These are phyloP conservation scores for Penicillium coffeae DNA, from an alignment of 495 filamentous ascomycete species.

Conservation along the genomic window DNA sequence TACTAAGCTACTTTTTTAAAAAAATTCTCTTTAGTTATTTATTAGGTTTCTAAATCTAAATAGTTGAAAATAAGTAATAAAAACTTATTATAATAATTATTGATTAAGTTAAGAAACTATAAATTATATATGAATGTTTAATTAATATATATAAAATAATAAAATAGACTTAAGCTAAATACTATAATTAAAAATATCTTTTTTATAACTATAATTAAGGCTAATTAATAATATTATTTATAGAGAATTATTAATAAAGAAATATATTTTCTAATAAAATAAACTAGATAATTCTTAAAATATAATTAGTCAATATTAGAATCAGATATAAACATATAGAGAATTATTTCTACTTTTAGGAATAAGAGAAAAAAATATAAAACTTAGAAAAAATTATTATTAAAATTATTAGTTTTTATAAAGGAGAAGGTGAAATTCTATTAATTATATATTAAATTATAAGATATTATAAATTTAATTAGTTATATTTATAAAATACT, in stretches of 20 bases:
- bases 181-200: background rate
- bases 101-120: background rate
- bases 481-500: slow-evolving; percentile 1
- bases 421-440: background rate
- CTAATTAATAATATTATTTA: background rate
- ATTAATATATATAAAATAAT: background rate
- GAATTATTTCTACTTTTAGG: background rate
- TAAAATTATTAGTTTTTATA: background rate
- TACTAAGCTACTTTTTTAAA: too few species aligned
- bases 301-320: background rate
- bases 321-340: background rate
- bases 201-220: background rate
- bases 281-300: background rate
- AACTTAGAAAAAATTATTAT: background rate
- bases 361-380: background rate
- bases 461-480: background rate
- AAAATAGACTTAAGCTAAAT: background rate
- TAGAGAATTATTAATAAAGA: background rate
- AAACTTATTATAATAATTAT: background rate
- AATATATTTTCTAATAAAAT: background rate
- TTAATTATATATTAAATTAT: background rate
- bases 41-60: background rate
- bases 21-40: background rate
- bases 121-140: background rate
- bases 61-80: background rate